Evolutionary conservation across 371 early-diverging fungal species (phyloP), one percentile per base, ranked within the genome.

Genomic region (Mucor irregularis): DNA sequence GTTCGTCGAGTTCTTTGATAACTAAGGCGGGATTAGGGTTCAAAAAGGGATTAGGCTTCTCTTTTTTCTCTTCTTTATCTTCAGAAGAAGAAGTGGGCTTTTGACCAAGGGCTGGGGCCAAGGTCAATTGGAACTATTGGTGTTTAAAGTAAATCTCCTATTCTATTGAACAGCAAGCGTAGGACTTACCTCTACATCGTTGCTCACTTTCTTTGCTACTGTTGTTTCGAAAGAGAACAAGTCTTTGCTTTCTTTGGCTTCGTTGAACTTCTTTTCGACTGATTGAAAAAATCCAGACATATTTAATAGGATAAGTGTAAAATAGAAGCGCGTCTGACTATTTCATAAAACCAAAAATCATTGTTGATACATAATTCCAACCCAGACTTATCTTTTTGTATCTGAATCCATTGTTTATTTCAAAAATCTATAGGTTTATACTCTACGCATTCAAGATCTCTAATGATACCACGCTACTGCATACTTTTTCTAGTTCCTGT

Each of bases 21-120:
- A 63, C 72, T 31, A 90, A 72, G 0, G 73, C 72, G 16, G 85
- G 85, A 42, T 78, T 70, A 22, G 88, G 87, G 14, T 86, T 82
- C 46, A 87, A 55, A 59, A 90, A 92, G 3, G 92, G 92, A 51
- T 88, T 82, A 24, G 59, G 37, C 43, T 70, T 75, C 43, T 66
- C 60, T 10, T 59, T 54, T 31, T 49, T 62, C 22, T 62, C 57
- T 11, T 58, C 53, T 11, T 73, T 64, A 14, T 63, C 56, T 4
- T 35, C 58, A 11, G 40, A 39, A 26, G 50, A 19, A 1, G 4
- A 22, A 4, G 0, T 4, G 13, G 38, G 16, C 38, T 64, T 64
- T 25, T 60, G 31, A 22, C 21, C 46, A 47, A 64, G 65, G 13
- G 60, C 60, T 55, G 65, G 65, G 21, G 31, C 65, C 21, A 55